Conservation (phyloP, 257 asterid genomes). For the Plantago ovata region DNA sequence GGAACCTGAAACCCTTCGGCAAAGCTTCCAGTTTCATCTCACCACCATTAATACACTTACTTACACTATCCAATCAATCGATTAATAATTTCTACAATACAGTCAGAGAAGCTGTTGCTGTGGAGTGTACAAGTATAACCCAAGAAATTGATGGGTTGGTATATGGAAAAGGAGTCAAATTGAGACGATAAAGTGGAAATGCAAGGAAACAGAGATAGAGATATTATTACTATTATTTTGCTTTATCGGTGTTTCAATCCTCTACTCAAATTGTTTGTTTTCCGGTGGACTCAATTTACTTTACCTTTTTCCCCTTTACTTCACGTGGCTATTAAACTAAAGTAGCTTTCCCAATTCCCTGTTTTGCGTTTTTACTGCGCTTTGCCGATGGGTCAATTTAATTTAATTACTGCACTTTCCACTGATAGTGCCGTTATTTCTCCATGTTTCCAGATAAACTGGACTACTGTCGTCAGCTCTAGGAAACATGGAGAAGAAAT, state of each 20-base stretch:
- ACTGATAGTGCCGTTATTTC: too few species aligned
- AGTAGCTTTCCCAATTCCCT: slow-evolving; percentile 7
- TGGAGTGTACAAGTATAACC: background rate
- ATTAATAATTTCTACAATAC: too few species aligned
- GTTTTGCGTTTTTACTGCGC: background rate
- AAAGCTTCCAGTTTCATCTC: slow-evolving; percentile 44
- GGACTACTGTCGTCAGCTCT: too few species aligned
- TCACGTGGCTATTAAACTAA: slow-evolving; percentile 28
- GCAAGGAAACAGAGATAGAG: background rate
- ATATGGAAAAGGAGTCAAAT: background rate
- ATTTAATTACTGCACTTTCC: too few species aligned
- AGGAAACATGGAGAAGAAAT: too few species aligned
- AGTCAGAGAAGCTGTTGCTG: too few species aligned
- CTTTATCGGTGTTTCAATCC: slow-evolving; percentile 12
- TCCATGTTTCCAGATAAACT: too few species aligned
- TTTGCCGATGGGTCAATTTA: too few species aligned
- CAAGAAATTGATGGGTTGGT: background rate
- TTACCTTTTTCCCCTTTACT: slow-evolving; percentile 20
- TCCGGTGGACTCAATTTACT: slow-evolving; percentile 21
- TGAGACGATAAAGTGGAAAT: background rate
- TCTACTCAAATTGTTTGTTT: too few species aligned
- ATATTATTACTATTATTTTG: slow-evolving; percentile 9
- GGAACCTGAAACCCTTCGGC: slow-evolving; percentile 74
- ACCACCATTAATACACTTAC: slow-evolving; percentile 15
- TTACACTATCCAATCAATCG: slow-evolving; percentile 1